phyloP scores from a whole-genome alignment of 495 filamentous ascomycete species.

The Podospora appendiculata region DNA sequence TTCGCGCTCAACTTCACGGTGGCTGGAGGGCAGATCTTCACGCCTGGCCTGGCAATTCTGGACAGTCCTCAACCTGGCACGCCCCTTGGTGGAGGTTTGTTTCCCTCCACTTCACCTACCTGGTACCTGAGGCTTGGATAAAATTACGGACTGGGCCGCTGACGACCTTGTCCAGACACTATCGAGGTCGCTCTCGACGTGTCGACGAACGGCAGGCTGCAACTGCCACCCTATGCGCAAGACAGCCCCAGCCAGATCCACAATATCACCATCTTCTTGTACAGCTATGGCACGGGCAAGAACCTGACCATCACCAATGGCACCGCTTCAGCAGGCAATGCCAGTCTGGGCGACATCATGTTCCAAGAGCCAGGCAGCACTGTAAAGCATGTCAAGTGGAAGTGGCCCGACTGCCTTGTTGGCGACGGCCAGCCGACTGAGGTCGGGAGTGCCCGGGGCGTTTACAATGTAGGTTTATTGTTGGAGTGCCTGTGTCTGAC shows the following conservation, averaged over 20 bases:
- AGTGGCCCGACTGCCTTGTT: slow-evolving; percentile 58
- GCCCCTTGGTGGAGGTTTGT: slow-evolving; percentile 55
- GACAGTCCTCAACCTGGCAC: slow-evolving; percentile 61
- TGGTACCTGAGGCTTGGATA: background rate
- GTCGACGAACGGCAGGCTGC: slow-evolving; percentile 53
- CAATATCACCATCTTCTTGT: slow-evolving; percentile 60
- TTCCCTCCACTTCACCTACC: background rate
- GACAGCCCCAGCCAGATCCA: slow-evolving; percentile 46
- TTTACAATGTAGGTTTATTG: slow-evolving; percentile 37
- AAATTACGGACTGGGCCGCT: background rate
- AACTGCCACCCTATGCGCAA: slow-evolving; percentile 44
- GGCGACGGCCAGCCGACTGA: slow-evolving; percentile 40
- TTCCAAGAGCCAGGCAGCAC: slow-evolving; percentile 53
- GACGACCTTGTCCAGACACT: slow-evolving; percentile 25
- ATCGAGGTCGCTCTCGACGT: slow-evolving; percentile 62
- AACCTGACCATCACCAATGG: slow-evolving; percentile 67
- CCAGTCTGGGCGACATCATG: slow-evolving; percentile 54
- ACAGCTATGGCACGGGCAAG: slow-evolving; percentile 47
- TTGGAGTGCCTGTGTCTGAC: background rate
- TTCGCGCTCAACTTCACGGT: slow-evolving; percentile 40
- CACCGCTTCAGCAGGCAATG: slow-evolving; percentile 44
- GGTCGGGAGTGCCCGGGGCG: slow-evolving; percentile 31
- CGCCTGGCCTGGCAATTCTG: slow-evolving; percentile 55
- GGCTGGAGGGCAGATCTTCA: slow-evolving; percentile 54
- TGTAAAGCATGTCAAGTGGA: slow-evolving; percentile 63